Evolutionary conservation across 1,139 yeast species (phyloP), one percentile per base, ranked within the genome.

Genomic region (Taiozyma onychis): DNA sequence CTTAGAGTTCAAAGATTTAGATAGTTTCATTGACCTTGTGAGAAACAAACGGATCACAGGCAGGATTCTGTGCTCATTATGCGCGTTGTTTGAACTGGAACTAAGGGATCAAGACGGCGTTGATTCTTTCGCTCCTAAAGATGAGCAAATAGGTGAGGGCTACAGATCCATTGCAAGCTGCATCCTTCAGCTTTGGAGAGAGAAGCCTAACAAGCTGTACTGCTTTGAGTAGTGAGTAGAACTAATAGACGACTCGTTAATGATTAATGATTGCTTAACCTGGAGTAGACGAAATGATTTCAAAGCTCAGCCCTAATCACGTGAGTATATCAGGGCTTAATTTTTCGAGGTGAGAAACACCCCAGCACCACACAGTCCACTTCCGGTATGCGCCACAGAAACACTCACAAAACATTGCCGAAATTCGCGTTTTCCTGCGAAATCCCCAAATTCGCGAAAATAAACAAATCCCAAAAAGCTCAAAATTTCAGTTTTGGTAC

Each of bases 61-160:
- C 4, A 57, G 69, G 41, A 65, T 64, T 7, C 50, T 66, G 3
- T 65, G 69, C 49, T 60, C 64, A 13, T 47, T 66, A 39, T 68
- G 71, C 54, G 67, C 60, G 1, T 46, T 50, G n/a, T 59, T 63
- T 42, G 72, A 68, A 47, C 44, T 66, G 4, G 39, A 48, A 13
- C 8, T 56, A n/a, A 53, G 64, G 49, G 50, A 48, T 30, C 35
- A 37, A 18, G n/a, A 34, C 3, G 59, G 51, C 10, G 22, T 26
- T 14, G 51, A 51, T 43, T 34, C 39, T 10, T 48, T 51, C 28
- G 39, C 34, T 21, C 5, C 45, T 14, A 39, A 48, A 16, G 44
- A 24, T 7, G 35, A 35, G 16, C 34, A 18, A 5, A n/a, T 37
- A 14, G 3, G 14, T 6, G 11, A 34, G 26, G 39, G 47, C 6